Conservation (phyloP, 495 filamentous ascomycete species). For the Articulospora tetracladia region DNA sequence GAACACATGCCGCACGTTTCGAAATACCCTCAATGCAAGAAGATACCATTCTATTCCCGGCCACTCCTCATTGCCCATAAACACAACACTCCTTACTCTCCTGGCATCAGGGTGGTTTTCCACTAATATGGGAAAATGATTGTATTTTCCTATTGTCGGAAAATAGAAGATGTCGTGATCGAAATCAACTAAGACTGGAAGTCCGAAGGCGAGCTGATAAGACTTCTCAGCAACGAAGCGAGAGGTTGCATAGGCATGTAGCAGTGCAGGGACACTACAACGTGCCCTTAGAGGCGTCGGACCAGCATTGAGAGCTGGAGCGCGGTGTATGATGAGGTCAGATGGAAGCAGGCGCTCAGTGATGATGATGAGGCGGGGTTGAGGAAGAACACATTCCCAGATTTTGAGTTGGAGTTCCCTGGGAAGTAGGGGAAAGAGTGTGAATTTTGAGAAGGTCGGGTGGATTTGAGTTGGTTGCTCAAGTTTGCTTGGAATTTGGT, state of each 20-base stretch:
- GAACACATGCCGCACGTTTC: background rate
- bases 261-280: background rate
- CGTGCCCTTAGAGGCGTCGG: background rate
- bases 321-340: background rate
- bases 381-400: slow-evolving; percentile 5
- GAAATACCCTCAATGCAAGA: background rate
- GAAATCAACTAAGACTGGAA: background rate
- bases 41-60: background rate
- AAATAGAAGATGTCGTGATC: background rate
- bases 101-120: background rate
- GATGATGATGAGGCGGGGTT: slow-evolving; percentile 4
- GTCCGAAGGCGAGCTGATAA: background rate
- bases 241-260: background rate
- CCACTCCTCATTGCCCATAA: background rate
- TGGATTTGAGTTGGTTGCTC: background rate
- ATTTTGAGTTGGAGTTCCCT: slow-evolving; percentile 22
- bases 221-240: background rate
- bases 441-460: slow-evolving; percentile 2
- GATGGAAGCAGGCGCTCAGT: background rate
- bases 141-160: background rate
- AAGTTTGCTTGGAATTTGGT: no score
- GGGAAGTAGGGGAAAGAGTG: slow-evolving; percentile 20
- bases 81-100: background rate
- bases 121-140: background rate
- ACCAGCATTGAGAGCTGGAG: background rate